A percentile compares a stretch with the other conserved stretches of the same genome.
Evolutionary conservation across 768 basidiomycete genomes (phyloP).

Genomic region (Trametopsis cervina): DNA sequence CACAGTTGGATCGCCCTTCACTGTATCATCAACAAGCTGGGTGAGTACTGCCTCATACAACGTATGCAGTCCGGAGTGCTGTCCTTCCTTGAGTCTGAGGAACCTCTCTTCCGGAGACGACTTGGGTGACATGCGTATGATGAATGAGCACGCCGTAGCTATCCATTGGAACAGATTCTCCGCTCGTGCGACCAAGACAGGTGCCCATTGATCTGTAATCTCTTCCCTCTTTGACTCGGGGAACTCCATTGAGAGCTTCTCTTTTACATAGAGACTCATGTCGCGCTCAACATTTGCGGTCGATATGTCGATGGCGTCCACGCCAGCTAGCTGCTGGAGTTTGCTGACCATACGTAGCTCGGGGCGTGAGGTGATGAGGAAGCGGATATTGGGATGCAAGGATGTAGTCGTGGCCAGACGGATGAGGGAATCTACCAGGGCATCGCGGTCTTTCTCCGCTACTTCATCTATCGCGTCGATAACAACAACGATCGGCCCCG

Average conservation of each 20-base stretch:
- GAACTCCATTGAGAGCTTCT: background rate
- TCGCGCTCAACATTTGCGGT: background rate
- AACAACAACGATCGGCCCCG: no score
- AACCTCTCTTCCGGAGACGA: background rate
- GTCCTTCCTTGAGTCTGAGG: no score
- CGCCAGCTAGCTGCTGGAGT: background rate
- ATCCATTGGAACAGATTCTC: no score
- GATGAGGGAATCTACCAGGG: no score
- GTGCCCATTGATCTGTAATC: background rate
- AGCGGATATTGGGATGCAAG: no score
- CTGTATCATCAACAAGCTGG: background rate
- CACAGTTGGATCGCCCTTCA: background rate
- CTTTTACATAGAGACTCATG: constrained; percentile 2
- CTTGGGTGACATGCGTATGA: background rate
- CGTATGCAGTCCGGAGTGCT: background rate
- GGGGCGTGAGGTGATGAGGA: constrained; percentile 9
- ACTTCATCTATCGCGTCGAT: no score
- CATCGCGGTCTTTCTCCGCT: no score
- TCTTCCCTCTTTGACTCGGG: background rate
- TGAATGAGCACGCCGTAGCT: constrained; percentile 2
- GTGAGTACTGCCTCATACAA: background rate
- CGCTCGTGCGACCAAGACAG: background rate
- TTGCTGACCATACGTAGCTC: constrained; percentile 2
- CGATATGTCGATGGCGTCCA: background rate
- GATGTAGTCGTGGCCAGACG: no score